These are phyloP conservation scores for Clavispora fructus DNA, from an alignment of 805 yeast genomes.

Conservation along the genomic window DNA sequence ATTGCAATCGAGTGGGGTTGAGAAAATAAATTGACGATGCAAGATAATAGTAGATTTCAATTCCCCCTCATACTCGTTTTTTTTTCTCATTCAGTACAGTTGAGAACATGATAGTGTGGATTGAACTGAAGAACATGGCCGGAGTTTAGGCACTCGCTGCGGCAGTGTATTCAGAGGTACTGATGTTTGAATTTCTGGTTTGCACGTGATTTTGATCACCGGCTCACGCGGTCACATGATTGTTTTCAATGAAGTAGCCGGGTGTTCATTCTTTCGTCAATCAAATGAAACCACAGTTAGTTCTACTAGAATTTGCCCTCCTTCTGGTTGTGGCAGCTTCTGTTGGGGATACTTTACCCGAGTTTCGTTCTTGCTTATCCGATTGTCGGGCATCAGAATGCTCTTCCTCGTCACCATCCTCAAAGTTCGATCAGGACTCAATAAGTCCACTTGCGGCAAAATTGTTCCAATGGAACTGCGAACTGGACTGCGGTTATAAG, in stretches of 20 bases:
- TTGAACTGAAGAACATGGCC: too few relatives aligned
- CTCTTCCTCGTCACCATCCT: conserved; percentile 8
- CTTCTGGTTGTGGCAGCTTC: conserved; percentile 13
- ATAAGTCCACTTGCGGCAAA: conserved; percentile 15
- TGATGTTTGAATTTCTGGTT: neutral
- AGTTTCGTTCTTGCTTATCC: conserved; percentile 19
- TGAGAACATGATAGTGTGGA: too few relatives aligned
- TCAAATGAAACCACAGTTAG: neutral
- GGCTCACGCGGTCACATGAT: neutral
- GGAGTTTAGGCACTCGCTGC: neutral
- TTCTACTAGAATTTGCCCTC: neutral
- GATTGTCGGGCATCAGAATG: conserved; percentile 22
- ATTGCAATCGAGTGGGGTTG: too few relatives aligned
- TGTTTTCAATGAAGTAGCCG: neutral
- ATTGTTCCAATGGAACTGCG: conserved; percentile 30
- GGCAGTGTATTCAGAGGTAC: neutral
- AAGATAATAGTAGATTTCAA: too few relatives aligned
- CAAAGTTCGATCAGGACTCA: conserved; percentile 9
- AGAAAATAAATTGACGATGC: too few relatives aligned
- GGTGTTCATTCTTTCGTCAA: neutral
- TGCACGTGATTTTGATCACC: neutral
- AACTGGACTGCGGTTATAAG: conserved; percentile 33
- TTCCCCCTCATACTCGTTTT: too few relatives aligned
- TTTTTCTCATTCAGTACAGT: too few relatives aligned
- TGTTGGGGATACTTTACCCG: conserved; percentile 30